These are phyloP conservation scores for Astragalus glycyphyllos DNA, from an alignment of 306 rosid genomes.

Conservation along the genomic window DNA sequence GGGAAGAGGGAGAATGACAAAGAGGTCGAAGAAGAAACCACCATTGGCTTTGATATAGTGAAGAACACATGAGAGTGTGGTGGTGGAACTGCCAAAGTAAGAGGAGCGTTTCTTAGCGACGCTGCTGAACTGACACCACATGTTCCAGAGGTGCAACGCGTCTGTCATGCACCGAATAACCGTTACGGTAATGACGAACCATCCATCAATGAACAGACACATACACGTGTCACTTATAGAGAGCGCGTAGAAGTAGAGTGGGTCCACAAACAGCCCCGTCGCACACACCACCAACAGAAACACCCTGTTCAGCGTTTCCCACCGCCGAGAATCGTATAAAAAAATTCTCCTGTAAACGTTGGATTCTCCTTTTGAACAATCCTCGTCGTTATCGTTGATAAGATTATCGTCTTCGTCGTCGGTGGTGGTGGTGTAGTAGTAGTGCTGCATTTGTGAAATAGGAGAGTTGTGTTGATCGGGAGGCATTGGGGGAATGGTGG, in stretches of 20 bases:
- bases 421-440: slow-evolving; percentile 3
- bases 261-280: slow-evolving; percentile 82
- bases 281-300: slow-evolving; percentile 74
- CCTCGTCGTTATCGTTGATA: slow-evolving; percentile 4
- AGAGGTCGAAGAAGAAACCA: slow-evolving; percentile 77
- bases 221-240: slow-evolving; percentile 77
- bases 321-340: slow-evolving; percentile 10
- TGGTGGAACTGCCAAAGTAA: background rate
- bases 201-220: slow-evolving; percentile 88
- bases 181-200: slow-evolving; percentile 89
- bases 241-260: slow-evolving; percentile 81
- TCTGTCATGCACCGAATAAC: slow-evolving; percentile 96
- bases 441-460: slow-evolving; percentile 45
- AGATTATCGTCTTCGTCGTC: slow-evolving; percentile 12
- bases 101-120: slow-evolving; percentile 44
- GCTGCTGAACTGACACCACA: slow-evolving; percentile 79
- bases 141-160: slow-evolving; percentile 89
- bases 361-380: background rate
- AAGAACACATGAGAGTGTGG: slow-evolving; percentile 38
- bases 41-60: slow-evolving; percentile 59
- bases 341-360: background rate
- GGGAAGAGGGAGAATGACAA: slow-evolving; percentile 88
- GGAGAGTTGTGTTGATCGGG: slow-evolving; percentile 42
- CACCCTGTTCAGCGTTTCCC: slow-evolving; percentile 84
- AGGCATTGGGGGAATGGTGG: slow-evolving; percentile 47